These are phyloP conservation scores for Tricholomella constricta DNA, from an alignment of 768 basidiomycete genomes.

Conservation along the genomic window DNA sequence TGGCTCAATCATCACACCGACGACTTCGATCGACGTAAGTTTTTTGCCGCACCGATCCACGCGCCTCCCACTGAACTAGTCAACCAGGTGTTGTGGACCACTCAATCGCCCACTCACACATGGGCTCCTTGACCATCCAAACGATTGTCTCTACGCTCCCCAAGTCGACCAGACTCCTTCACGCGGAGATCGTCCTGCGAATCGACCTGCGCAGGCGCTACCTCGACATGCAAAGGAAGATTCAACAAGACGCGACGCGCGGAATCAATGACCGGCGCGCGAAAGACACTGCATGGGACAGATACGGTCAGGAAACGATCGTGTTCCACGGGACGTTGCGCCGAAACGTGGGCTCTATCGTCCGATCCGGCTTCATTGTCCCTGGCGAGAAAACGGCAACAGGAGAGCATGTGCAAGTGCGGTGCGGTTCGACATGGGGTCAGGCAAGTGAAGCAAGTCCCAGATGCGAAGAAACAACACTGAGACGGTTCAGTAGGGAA, in stretches of 20 bases:
- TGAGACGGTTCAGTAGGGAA: not conserved
- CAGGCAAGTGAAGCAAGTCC: constrained; percentile 1
- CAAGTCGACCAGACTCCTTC: not conserved
- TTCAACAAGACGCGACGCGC: constrained; percentile 2
- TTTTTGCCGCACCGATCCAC: not conserved
- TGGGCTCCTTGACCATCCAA: constrained; percentile 4
- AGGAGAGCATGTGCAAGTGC: constrained; percentile 1
- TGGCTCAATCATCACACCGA: not conserved
- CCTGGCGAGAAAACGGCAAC: constrained; percentile 7
- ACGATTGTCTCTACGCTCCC: constrained; percentile 4
- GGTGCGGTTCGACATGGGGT: constrained; percentile 14
- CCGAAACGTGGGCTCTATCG: constrained; percentile 11
- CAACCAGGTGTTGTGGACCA: constrained; percentile 6
- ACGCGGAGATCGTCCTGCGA: constrained; percentile 10
- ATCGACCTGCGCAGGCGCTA: not conserved
- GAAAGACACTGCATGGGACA: constrained; percentile 11
- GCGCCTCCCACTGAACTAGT: not conserved
- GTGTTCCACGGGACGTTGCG: constrained; percentile 13
- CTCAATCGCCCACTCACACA: not conserved
- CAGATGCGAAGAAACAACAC: too few species aligned
- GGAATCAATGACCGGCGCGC: constrained; percentile 3
- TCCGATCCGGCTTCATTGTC: constrained; percentile 11
- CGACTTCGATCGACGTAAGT: constrained; percentile 4
- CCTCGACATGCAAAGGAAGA: constrained; percentile 1
- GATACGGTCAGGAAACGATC: constrained; percentile 5